phyloP scores from a whole-genome alignment of 345 rosid genomes.

The Acer campestre region DNA sequence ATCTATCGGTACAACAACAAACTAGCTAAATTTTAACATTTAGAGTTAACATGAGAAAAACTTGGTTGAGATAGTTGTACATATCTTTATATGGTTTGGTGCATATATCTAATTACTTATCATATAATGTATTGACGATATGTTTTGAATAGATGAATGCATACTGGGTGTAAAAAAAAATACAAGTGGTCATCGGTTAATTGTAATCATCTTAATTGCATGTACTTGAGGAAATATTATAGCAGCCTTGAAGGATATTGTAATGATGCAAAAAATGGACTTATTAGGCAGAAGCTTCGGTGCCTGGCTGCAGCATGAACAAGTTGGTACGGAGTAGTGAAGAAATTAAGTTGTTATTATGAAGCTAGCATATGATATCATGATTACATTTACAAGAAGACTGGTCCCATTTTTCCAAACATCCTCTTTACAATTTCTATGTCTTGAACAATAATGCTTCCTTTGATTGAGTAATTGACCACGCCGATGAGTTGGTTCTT shows the following conservation, averaged over 20 bases:
- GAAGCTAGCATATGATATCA: neutral
- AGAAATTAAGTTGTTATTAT: neutral
- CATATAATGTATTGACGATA: too few species aligned
- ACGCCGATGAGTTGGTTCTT: slow-evolving; percentile 1
- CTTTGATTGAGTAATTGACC: neutral
- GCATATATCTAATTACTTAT: too few species aligned
- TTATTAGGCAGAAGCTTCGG: neutral
- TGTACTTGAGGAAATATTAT: too few species aligned
- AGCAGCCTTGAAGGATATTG: neutral
- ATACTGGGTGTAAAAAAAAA: too few species aligned
- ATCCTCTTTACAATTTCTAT: neutral
- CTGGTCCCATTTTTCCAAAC: neutral
- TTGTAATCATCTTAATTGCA: too few species aligned
- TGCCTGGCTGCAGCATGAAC: neutral
- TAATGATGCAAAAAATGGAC: neutral
- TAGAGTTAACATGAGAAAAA: too few species aligned
- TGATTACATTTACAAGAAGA: neutral
- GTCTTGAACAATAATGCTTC: neutral
- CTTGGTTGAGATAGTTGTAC: too few species aligned
- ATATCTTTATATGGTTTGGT: too few species aligned
- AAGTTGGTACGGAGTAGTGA: neutral
- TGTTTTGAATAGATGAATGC: too few species aligned
- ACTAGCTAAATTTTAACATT: too few species aligned
- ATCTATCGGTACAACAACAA: too few species aligned
- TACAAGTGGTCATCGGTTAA: too few species aligned